A percentile compares a stretch with the other conserved stretches of the same genome.
Conservation (phyloP, 352 stramenopile species). For the Phytopythium kandeliae region DNA sequence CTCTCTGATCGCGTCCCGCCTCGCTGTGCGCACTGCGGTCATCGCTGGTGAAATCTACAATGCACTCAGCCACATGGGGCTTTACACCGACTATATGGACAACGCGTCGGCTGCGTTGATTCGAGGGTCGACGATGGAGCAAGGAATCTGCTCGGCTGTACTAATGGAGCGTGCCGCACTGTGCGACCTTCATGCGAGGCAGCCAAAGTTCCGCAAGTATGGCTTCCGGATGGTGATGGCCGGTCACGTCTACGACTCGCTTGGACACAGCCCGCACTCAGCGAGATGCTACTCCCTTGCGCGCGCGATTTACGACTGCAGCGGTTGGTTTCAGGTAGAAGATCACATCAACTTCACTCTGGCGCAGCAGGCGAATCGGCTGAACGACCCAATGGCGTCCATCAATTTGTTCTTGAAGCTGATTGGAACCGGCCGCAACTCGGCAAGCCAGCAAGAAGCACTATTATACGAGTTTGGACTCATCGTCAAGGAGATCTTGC, state of each 20-base stretch:
- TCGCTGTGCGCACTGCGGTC: slow-evolving; percentile 60
- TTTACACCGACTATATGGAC: slow-evolving; percentile 88
- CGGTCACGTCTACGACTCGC: slow-evolving; percentile 73
- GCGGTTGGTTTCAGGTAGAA: slow-evolving; percentile 81
- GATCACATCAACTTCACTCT: slow-evolving; percentile 88
- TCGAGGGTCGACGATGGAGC: slow-evolving; percentile 78
- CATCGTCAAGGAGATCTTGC: slow-evolving; percentile 77
- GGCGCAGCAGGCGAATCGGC: slow-evolving; percentile 69
- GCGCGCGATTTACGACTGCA: slow-evolving; percentile 73
- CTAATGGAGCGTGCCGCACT: slow-evolving; percentile 74
- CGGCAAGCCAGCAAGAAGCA: slow-evolving; percentile 74
- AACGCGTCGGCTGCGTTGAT: slow-evolving; percentile 77
- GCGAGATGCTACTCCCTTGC: slow-evolving; percentile 79
- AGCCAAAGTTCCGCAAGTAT: slow-evolving; percentile 83
- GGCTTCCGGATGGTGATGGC: slow-evolving; percentile 89
- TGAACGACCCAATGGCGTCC: slow-evolving; percentile 72
- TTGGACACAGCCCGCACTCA: slow-evolving; percentile 67
- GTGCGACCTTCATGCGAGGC: slow-evolving; percentile 64
- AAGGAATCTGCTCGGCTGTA: slow-evolving; percentile 79
- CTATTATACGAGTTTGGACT: slow-evolving; percentile 81
- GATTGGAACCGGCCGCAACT: slow-evolving; percentile 77
- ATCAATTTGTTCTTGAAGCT: slow-evolving; percentile 85
- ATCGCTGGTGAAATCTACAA: slow-evolving; percentile 81
- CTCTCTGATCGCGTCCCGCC: slow-evolving; percentile 33
- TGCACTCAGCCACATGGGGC: slow-evolving; percentile 57